Percentiles rank a stretch among this genome's conserved stretches.
phyloP scores from a whole-genome alignment of 2,329 filamentous ascomycete genomes.

The Stemphylium lycopersici region DNA sequence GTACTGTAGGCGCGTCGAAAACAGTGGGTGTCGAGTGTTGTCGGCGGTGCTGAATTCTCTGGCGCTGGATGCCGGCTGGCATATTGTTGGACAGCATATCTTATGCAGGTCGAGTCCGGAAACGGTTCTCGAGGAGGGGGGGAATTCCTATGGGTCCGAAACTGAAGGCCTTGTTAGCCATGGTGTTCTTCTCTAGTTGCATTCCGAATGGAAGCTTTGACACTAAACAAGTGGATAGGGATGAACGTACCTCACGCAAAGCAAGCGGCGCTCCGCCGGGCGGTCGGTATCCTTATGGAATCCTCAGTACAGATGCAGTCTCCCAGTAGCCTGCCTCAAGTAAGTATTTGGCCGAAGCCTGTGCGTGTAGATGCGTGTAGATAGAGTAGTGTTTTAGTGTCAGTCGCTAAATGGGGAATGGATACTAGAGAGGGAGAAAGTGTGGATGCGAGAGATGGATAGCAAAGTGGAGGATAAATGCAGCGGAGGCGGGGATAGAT shows the following conservation, averaged over 20 bases:
- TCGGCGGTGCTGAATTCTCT: slow-evolving; percentile 78
- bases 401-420: slow-evolving; percentile 15
- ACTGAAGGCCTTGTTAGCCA: slow-evolving; percentile 40
- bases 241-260: slow-evolving; percentile 74
- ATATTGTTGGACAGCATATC: slow-evolving; percentile 79
- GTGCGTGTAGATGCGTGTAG: slow-evolving; percentile 21
- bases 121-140: slow-evolving; percentile 46
- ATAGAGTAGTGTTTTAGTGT: slow-evolving; percentile 12
- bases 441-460: slow-evolving; percentile 30
- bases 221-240: background rate
- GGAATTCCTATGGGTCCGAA: slow-evolving; percentile 48
- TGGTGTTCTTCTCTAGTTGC: background rate
- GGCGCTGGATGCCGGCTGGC: slow-evolving; percentile 73
- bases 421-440: slow-evolving; percentile 28
- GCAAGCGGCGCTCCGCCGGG: slow-evolving; percentile 81
- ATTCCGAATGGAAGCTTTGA: background rate
- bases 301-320: slow-evolving; percentile 52
- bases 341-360: slow-evolving; percentile 46
- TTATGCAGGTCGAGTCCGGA: slow-evolving; percentile 74
- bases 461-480: slow-evolving; percentile 30
- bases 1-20: slow-evolving; percentile 77
- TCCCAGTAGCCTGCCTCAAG: slow-evolving; percentile 47
- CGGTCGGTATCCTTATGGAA: slow-evolving; percentile 57
- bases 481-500: slow-evolving; percentile 34
- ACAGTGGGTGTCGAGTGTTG: slow-evolving; percentile 84